These are phyloP conservation scores for Corchorus capsularis DNA, from an alignment of 345 rosid genomes.

Conservation along the genomic window DNA sequence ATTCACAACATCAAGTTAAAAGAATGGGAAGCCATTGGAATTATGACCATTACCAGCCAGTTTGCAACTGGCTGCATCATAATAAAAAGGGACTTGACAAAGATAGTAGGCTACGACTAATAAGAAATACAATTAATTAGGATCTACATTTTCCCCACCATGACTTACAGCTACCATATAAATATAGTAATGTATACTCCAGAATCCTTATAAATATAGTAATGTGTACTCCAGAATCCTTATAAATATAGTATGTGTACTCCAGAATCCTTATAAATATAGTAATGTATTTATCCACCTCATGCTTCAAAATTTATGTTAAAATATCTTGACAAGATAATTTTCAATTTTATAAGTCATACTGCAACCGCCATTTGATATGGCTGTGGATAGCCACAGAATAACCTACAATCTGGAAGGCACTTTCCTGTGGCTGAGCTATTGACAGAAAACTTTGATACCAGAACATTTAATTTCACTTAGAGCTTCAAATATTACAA, in stretches of 20 bases:
- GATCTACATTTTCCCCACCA: neutral
- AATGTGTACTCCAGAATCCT: no score
- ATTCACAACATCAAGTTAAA: neutral
- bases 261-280: no score
- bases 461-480: neutral
- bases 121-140: neutral
- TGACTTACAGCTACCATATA: neutral
- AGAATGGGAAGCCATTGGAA: neutral
- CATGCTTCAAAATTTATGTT: neutral
- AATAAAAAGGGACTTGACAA: neutral
- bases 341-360: neutral
- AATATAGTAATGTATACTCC: no score
- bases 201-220: no score
- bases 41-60: neutral
- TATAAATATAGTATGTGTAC: no score
- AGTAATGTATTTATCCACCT: neutral
- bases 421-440: neutral
- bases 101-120: neutral
- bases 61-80: neutral
- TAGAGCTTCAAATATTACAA: slow-evolving; percentile 1
- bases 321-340: neutral
- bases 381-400: neutral
- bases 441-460: neutral
- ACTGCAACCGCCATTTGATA: neutral
- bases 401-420: neutral